These are phyloP conservation scores for Penicillium goetzii DNA, from an alignment of 495 filamentous ascomycete species.

Conservation along the genomic window DNA sequence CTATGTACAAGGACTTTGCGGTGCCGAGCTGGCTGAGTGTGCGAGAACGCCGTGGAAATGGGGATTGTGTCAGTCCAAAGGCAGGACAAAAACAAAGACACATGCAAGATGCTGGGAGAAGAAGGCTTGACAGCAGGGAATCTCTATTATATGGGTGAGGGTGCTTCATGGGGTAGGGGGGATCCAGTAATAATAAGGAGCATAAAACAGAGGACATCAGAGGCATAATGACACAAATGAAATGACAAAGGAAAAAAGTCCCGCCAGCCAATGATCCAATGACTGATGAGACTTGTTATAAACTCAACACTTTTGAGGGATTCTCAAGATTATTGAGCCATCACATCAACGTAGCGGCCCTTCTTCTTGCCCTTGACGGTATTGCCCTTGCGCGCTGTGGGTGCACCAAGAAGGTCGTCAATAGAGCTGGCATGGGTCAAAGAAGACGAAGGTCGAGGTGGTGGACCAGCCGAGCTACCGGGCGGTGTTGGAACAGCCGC, in stretches of 20 bases:
- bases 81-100: slow-evolving; percentile 17
- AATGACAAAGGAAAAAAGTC: slow-evolving; percentile 26
- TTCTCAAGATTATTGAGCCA: slow-evolving; percentile 57
- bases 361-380: slow-evolving; percentile 76
- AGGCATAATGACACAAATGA: slow-evolving; percentile 37
- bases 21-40: slow-evolving; percentile 27
- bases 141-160: slow-evolving; percentile 24
- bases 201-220: slow-evolving; percentile 21
- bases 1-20: slow-evolving; percentile 33
- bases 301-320: background rate
- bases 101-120: slow-evolving; percentile 34
- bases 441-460: slow-evolving; percentile 62
- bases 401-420: slow-evolving; percentile 78
- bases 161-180: slow-evolving; percentile 19
- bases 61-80: slow-evolving; percentile 19
- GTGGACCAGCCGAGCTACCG: slow-evolving; percentile 33
- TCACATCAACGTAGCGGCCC: slow-evolving; percentile 89
- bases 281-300: background rate
- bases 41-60: slow-evolving; percentile 27
- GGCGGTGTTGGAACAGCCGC: slow-evolving; percentile 40
- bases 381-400: slow-evolving; percentile 66
- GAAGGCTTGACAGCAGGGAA: slow-evolving; percentile 18
- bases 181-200: slow-evolving; percentile 18
- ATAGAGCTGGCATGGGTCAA: slow-evolving; percentile 82
- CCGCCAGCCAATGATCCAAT: background rate